Conservation (phyloP, 163 green algal species). For the Volvox carteri region DNA sequence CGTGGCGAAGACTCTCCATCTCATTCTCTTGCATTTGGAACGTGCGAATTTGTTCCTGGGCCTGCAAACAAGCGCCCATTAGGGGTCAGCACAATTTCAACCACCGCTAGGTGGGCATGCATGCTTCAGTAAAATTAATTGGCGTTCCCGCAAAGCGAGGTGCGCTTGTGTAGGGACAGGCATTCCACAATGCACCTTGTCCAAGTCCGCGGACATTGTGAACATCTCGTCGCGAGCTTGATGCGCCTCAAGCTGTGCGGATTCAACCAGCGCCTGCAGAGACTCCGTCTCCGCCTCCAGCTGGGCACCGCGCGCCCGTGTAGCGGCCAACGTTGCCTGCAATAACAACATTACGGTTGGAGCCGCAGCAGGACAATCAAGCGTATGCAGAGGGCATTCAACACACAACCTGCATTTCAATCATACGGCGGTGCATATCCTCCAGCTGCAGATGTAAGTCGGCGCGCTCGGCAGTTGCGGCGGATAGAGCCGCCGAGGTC, state of each 20-base stretch:
- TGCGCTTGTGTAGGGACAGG: not conserved
- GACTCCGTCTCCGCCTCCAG: slow-evolving; percentile 27
- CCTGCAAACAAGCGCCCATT: not conserved
- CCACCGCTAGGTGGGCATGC: too few relatives aligned
- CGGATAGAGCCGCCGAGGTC: not conserved
- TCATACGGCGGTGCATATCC: not conserved
- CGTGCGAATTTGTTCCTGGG: slow-evolving; percentile 6
- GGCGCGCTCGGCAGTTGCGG: not conserved
- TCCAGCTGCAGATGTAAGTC: slow-evolving; percentile 43
- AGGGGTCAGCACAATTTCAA: not conserved
- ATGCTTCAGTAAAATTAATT: too few relatives aligned
- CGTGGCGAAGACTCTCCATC: slow-evolving; percentile 24
- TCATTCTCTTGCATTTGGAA: slow-evolving; percentile 26
- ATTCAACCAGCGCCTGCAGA: not conserved
- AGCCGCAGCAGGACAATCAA: too few relatives aligned
- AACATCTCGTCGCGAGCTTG: slow-evolving; percentile 22
- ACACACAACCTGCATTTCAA: slow-evolving; percentile 45
- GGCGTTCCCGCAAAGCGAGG: too few relatives aligned
- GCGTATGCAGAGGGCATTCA: too few relatives aligned
- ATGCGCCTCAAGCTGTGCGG: slow-evolving; percentile 36
- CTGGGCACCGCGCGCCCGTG: not conserved
- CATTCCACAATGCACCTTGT: slow-evolving; percentile 25
- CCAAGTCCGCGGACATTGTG: slow-evolving; percentile 8
- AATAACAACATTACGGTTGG: too few relatives aligned
- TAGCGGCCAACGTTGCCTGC: slow-evolving; percentile 23